Evolutionary conservation across 1,284 basidiomycete genomes (phyloP).

Genomic region (Golubevia sp.): DNA sequence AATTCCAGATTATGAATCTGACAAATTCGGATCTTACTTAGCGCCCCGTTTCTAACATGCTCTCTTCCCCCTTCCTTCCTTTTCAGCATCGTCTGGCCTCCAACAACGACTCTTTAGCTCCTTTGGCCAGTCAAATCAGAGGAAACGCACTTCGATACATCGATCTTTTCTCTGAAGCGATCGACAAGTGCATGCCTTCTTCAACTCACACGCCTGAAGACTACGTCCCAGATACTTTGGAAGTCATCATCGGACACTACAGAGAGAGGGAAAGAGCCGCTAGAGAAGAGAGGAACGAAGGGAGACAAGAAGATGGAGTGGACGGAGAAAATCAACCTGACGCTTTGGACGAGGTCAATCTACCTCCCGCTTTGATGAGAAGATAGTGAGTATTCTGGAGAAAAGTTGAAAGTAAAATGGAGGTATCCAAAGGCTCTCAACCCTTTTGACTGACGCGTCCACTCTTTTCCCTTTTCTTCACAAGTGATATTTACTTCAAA

Average conservation of each 20-base stretch:
- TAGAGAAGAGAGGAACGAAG: not conserved
- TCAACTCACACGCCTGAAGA: constrained; percentile 6
- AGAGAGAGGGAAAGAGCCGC: not conserved
- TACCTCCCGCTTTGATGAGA: constrained; percentile 82
- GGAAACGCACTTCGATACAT: constrained; percentile 49
- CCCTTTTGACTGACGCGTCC: not conserved
- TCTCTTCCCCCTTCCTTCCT: no score
- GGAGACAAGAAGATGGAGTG: not conserved
- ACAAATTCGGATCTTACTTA: not conserved
- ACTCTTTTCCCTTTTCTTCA: not conserved
- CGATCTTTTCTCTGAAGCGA: constrained; percentile 49
- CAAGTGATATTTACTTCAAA: constrained; percentile 91
- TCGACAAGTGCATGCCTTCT: constrained; percentile 38
- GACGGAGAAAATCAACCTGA: constrained; percentile 52
- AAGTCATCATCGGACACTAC: constrained; percentile 56
- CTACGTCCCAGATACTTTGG: no score
- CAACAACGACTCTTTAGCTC: no score
- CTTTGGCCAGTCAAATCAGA: no score
- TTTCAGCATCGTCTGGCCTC: no score
- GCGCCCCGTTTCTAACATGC: no score
- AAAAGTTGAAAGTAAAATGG: not conserved
- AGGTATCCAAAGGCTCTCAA: not conserved
- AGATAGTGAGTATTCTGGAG: constrained; percentile 75
- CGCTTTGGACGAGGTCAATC: constrained; percentile 51
- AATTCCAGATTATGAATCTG: not conserved